Conservation (phyloP, 768 basidiomycete species). For the Mycena vulgaris region DNA sequence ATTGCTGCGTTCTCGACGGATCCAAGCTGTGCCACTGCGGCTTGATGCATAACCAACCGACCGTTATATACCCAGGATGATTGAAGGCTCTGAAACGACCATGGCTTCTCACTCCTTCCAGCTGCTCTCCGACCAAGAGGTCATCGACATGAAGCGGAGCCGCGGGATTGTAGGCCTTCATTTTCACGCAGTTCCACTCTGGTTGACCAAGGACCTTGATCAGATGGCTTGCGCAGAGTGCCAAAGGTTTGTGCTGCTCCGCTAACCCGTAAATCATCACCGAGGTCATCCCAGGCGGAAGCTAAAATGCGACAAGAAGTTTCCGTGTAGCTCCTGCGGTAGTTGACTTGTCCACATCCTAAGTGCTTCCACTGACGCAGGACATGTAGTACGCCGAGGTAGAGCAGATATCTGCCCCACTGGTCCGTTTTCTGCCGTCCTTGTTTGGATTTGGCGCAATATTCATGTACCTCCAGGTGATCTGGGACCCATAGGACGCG, state of each 20-base stretch:
- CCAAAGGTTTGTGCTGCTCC: background rate
- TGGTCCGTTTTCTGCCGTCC: background rate
- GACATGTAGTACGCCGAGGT: constrained; percentile 3
- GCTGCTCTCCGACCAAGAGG: constrained; percentile 13
- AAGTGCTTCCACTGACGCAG: background rate
- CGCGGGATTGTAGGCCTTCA: background rate
- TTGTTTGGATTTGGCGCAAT: too few species aligned
- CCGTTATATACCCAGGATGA: background rate
- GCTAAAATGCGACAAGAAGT: constrained; percentile 20
- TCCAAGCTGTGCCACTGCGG: background rate
- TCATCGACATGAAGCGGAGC: constrained; percentile 13
- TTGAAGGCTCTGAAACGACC: background rate
- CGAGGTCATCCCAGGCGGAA: background rate
- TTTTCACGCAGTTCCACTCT: background rate
- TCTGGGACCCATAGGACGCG: constrained; percentile 8
- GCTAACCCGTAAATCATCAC: background rate
- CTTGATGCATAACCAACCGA: background rate
- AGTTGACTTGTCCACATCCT: background rate
- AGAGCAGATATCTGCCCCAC: constrained; percentile 17
- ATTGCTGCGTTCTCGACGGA: background rate
- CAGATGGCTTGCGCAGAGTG: constrained; percentile 20
- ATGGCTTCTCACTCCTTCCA: constrained; percentile 23
- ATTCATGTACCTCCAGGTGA: background rate
- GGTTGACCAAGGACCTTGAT: background rate
- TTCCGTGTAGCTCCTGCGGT: constrained; percentile 19